Conservation (phyloP, 331 rosid species). For the Stylosanthes scabra region DNA sequence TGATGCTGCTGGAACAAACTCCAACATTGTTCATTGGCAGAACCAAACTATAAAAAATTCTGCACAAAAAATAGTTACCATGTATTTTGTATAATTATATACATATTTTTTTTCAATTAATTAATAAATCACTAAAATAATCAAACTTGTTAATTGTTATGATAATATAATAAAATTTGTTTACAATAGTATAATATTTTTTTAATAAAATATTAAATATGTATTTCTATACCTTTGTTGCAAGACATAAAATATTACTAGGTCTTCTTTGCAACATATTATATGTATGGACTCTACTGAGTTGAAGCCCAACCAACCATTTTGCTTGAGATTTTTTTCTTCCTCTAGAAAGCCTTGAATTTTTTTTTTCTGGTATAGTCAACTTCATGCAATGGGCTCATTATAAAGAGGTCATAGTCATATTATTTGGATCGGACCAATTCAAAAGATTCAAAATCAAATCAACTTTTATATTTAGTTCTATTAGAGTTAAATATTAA, state of each 20-base stretch:
- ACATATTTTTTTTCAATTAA: no score
- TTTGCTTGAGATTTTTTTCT: not conserved
- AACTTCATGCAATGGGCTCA: not conserved
- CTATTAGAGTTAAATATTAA: no score
- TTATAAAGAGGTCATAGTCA: not conserved
- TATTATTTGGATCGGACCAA: slow-evolving; percentile 16
- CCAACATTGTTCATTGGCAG: not conserved
- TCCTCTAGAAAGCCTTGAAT: not conserved
- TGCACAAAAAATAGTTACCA: not conserved
- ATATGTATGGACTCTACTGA: not conserved
- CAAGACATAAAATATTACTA: no score
- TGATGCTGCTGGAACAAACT: slow-evolving; percentile 5
- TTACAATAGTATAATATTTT: no score
- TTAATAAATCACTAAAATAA: no score
- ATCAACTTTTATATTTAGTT: no score
- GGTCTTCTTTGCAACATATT: no score
- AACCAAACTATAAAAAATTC: not conserved
- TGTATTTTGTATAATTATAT: no score
- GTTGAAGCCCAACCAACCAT: slow-evolving; percentile 1
- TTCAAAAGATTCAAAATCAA: not conserved
- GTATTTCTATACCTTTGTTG: no score
- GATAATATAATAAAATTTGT: no score
- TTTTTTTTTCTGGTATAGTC: not conserved
- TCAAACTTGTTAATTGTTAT: no score
- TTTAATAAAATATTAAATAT: no score